A percentile compares a stretch with the other conserved stretches of the same genome.
These are phyloP conservation scores for Bothriochloa decipiens DNA, from an alignment of 176 grass and related monocot genomes.

Conservation along the genomic window DNA sequence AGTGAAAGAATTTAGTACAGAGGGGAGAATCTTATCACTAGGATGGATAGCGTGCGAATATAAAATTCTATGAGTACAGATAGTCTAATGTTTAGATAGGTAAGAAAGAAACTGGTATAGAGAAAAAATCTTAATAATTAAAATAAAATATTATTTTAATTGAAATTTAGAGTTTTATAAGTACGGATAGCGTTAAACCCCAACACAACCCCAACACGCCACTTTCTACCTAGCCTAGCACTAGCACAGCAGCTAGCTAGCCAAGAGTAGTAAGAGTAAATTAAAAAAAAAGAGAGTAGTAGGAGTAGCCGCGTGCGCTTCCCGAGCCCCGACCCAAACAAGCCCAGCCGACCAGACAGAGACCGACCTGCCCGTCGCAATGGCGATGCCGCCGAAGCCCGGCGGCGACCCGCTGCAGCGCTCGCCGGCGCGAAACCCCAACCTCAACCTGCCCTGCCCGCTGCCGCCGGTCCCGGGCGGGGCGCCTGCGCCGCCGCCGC, in stretches of 20 bases:
- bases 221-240: neutral
- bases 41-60: too few relatives aligned
- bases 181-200: too few relatives aligned
- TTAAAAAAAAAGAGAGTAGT: too few relatives aligned
- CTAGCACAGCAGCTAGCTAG: neutral
- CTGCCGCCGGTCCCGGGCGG: conserved; percentile 51
- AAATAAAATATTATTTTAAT: too few relatives aligned
- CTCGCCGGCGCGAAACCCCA: conserved; percentile 43
- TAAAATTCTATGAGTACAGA: too few relatives aligned
- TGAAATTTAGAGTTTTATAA: too few relatives aligned
- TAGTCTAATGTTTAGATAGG: too few relatives aligned
- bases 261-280: neutral
- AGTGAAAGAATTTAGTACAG: too few relatives aligned
- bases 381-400: conserved; percentile 76
- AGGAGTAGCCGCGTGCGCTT: neutral
- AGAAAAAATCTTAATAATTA: too few relatives aligned
- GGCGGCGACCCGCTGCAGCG: conserved; percentile 61
- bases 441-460: conserved; percentile 53
- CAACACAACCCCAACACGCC: conserved; percentile 33
- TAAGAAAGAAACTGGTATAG: too few relatives aligned
- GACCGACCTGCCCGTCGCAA: conserved; percentile 22
- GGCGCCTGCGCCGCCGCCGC: neutral
- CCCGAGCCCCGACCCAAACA: neutral
- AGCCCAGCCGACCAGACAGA: neutral
- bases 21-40: too few relatives aligned